Base-by-base conservation (phyloP, 371 early-diverging fungal genomes). In the Saksenaea oblongispora region DNA sequence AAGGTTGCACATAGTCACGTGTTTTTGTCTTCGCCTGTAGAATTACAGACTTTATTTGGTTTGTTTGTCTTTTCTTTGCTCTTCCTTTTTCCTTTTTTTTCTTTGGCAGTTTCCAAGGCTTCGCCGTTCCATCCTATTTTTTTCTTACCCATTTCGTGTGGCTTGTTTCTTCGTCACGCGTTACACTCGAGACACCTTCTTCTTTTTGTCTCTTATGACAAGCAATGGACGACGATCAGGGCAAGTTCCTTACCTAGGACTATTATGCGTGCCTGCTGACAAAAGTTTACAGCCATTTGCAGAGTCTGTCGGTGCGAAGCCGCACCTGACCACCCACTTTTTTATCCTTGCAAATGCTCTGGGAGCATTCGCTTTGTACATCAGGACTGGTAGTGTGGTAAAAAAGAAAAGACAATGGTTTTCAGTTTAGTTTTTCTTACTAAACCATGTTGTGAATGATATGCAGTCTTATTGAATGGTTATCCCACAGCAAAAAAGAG, bases 401-500 rank as follows among this genome's bases (percentile, higher is more conserved):
- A 47, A 41, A 41, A 17, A 41, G 42, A 41, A 41, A 41, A n/a
- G 13, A 18, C 27, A 36, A 37, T 61, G 14, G 18, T 14, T 9
- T n/a, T 41, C 14, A 47, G 39, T 17, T 24, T 7, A 36, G 5
- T 47, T n/a, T 22, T 26, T 10, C n/a, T 34, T 18, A 41, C 2
- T 18, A n/a, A n/a, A n/a, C n/a, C n/a, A n/a, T n/a, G n/a, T n/a
- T n/a, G n/a, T n/a, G 26, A 61, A 61, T 17, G 1, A 36, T 18
- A 42, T 54, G 22, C 22, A 89, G 90, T 68, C 69, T 96, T 44
- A 87, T 87, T 57, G 88, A 94, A 80, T 96, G 95, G 95, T 76
- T 95, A 9, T 79, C 86, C 24, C 94, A 92, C 67, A 89, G 89
- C 67, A 83, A 86, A 74, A 95, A 94, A 73, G 84, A 81, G 85